Evolutionary conservation across 768 basidiomycete genomes (phyloP).

Genomic region (Boletus speciosus): DNA sequence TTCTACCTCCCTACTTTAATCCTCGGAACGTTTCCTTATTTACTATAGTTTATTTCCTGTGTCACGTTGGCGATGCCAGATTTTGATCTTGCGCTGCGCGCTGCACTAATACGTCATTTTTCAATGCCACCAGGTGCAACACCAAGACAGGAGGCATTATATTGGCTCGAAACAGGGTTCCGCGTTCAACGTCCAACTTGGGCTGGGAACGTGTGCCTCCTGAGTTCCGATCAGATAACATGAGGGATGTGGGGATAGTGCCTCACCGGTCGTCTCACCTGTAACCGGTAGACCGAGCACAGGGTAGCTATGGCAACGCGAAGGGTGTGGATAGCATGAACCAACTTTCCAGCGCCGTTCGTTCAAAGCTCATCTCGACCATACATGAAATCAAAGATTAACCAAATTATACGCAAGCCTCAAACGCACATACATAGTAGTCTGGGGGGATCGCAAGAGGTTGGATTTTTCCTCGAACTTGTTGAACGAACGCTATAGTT

Average conservation of each 20-base stretch:
- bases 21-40: not conserved
- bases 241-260: not conserved
- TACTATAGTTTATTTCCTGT: conserved; percentile 4
- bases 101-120: not conserved
- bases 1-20: not conserved
- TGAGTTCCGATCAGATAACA: not conserved
- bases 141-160: not conserved
- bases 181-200: not conserved
- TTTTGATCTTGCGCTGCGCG: not conserved
- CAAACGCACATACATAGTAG: not conserved
- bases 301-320: not conserved
- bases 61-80: not conserved
- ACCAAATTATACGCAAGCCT: not conserved
- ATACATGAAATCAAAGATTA: no score
- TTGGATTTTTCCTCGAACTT: not conserved
- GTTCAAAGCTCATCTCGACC: no score
- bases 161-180: not conserved
- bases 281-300: not conserved
- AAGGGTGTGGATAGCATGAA: not conserved
- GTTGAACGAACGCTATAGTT: not conserved
- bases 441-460: not conserved
- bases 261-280: not conserved
- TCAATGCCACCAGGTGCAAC: not conserved
- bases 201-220: not conserved
- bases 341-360: no score